Conservation (phyloP, 176 grass and related monocot genomes). For the Aegilops speltoides region DNA sequence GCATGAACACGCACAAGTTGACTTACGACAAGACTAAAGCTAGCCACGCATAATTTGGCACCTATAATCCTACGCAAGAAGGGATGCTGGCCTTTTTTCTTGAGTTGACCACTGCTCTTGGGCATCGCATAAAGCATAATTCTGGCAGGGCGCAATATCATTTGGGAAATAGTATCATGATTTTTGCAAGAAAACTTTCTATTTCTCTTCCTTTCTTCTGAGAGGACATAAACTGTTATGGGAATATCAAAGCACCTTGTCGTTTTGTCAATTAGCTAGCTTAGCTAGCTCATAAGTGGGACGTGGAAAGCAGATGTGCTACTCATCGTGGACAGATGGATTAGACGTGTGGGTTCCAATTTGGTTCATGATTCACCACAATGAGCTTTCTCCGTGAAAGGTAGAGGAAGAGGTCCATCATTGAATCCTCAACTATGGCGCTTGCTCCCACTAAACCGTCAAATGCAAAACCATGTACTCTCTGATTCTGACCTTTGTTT, state of each 20-base stretch:
- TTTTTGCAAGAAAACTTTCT: too few species aligned
- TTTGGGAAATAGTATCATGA: too few species aligned
- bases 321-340: neutral
- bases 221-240: too few species aligned
- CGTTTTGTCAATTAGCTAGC: too few species aligned
- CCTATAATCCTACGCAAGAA: neutral
- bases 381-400: neutral
- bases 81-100: neutral
- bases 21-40: slow-evolving; percentile 33
- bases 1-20: neutral
- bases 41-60: neutral
- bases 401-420: neutral
- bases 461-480: too few species aligned
- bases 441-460: neutral
- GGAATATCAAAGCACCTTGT: too few species aligned
- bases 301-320: neutral
- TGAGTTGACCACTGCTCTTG: neutral
- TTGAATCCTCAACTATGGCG: neutral
- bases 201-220: too few species aligned
- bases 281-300: too few species aligned
- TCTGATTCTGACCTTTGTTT: too few species aligned
- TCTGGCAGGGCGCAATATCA: too few species aligned
- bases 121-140: too few species aligned
- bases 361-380: neutral
- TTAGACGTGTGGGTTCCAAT: neutral